Conservation (phyloP, 2,329 filamentous ascomycete genomes). For the Elsinoe ampelina region DNA sequence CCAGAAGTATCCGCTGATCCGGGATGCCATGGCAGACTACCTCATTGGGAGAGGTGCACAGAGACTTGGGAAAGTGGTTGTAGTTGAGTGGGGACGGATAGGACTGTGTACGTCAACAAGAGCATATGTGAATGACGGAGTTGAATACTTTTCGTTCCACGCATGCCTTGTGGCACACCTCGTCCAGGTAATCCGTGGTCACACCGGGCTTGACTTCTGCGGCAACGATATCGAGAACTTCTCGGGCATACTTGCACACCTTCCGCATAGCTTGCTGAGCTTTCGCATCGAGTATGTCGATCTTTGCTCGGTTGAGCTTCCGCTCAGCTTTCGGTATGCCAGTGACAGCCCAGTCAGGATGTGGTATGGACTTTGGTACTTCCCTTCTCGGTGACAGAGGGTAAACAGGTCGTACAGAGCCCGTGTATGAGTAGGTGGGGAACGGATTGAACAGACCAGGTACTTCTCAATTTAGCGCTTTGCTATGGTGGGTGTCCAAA, state of each 20-base stretch:
- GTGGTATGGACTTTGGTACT: constrained; percentile 68
- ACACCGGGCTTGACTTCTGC: constrained; percentile 75
- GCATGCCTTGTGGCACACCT: constrained; percentile 88
- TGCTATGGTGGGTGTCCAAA: neutral
- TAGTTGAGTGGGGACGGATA: constrained; percentile 95
- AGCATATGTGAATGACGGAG: neutral
- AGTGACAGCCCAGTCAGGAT: constrained; percentile 79
- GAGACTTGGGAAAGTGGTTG: constrained; percentile 91
- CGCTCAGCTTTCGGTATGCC: constrained; percentile 59
- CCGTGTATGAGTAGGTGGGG: constrained; percentile 14
- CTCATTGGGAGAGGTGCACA: constrained; percentile 93
- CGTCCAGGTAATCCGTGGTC: constrained; percentile 89
- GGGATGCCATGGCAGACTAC: constrained; percentile 98
- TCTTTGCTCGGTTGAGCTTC: constrained; percentile 58
- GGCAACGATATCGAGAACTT: constrained; percentile 86
- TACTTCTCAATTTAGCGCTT: neutral
- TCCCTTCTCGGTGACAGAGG: constrained; percentile 57
- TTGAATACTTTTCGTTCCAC: constrained; percentile 74
- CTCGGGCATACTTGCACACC: constrained; percentile 77
- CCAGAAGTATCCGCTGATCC: constrained; percentile 73
- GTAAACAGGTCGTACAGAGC: constrained; percentile 19
- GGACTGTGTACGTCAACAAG: constrained; percentile 45
- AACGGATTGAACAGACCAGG: constrained; percentile 13
- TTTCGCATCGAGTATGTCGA: constrained; percentile 68
- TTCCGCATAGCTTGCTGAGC: constrained; percentile 85